These are phyloP conservation scores for Echinosophora koreensis DNA, from an alignment of 306 rosid genomes.

Conservation along the genomic window DNA sequence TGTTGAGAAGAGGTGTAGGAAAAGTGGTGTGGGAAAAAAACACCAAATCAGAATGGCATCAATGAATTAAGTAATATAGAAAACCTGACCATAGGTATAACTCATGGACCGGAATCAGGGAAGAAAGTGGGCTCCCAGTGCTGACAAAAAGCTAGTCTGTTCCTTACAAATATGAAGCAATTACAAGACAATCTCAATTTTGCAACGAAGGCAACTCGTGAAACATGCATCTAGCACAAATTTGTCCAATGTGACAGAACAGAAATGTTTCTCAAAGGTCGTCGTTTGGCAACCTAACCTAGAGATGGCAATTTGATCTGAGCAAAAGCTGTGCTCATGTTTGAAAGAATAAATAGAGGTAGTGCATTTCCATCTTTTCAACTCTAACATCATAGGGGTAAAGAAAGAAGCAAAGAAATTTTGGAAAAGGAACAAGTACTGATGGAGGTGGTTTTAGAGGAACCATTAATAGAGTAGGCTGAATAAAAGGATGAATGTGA, in stretches of 20 bases:
- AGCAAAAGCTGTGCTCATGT: not conserved
- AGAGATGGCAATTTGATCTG: conserved; percentile 1
- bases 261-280: not conserved
- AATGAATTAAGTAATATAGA: conserved; percentile 6
- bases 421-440: not conserved
- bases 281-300: conserved; percentile 16
- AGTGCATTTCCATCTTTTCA: conserved; percentile 2
- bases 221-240: conserved; percentile 18
- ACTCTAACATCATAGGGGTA: not conserved
- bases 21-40: not conserved
- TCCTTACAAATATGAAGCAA: conserved; percentile 29
- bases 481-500: not conserved
- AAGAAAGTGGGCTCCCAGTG: not conserved
- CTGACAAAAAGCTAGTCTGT: conserved; percentile 1
- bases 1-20: not conserved
- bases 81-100: not conserved
- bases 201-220: not conserved
- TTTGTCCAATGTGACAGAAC: not conserved
- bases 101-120: conserved; percentile 5
- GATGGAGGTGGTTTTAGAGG: not conserved
- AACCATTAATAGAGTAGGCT: not conserved
- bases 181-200: not conserved
- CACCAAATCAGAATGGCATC: conserved; percentile 10
- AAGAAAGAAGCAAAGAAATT: conserved; percentile 28
- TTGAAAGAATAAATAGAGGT: conserved; percentile 1